Base-by-base conservation (phyloP, 2,329 filamentous ascomycete species). In the Leptographium procerum region DNA sequence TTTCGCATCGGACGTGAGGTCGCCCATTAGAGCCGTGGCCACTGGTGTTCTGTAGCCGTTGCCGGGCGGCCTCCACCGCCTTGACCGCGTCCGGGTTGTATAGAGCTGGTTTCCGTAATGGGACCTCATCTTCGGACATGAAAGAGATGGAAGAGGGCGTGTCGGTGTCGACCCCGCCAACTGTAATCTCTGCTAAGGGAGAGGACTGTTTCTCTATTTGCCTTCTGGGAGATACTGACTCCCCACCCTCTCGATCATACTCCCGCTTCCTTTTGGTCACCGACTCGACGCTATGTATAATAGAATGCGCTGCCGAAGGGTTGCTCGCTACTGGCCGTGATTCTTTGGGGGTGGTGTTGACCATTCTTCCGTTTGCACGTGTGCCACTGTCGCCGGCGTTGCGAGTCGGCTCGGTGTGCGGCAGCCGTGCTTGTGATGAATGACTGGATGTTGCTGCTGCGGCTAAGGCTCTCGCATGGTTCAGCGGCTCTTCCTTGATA, bases 1-100 rank as follows among this genome's bases (percentile, higher is more conserved):
- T 79, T 65, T 84, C 85, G 73, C 89, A 94, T 34, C 87, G 77
- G 16, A 78, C 77, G 61, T 82, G 75, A 66, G 84, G 81, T 61
- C 28, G 8, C 26, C 80, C 83, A 62, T 83, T 79, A 71, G 85
- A 85, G 61, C 79, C 71, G 77, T 81, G 70, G 64, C 67, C 69
- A 61, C 61, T 70, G 63, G 71, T 68, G 69, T 75, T 69, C 67
- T 71, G 61, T 65, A 50, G 59, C 16, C 67, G 64, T 6, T 43
- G 16, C 3, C n/a, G 43, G 11, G 43, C 54, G 22, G 29, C 28
- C 29, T 48, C 40, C 26, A 56, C 54, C 4, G 72, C 68, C 54
- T 73, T 71, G 58, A 79, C 73, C 7, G 81, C 72, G 8, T 79
- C 72, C 55, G 86, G 82, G 63, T 86, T 77, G 72, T 84, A 84